A percentile compares a stretch with the other conserved stretches of the same genome.
Evolutionary conservation across 805 yeast species (phyloP).

Genomic region (Hanseniaspora clermontiae): DNA sequence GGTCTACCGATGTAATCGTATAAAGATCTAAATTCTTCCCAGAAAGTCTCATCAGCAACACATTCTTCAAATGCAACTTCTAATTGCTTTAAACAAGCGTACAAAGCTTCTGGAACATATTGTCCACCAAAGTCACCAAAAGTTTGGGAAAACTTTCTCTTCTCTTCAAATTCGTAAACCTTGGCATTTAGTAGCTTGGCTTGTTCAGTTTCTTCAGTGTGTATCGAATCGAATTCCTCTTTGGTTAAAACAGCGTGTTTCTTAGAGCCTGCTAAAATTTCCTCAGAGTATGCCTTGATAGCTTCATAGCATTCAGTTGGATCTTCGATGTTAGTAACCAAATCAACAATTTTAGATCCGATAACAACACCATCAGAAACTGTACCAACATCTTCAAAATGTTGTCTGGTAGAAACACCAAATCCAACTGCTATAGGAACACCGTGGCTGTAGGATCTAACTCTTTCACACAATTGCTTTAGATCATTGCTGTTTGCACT

Average conservation of each 20-base stretch:
- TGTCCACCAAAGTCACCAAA: constrained; percentile 98
- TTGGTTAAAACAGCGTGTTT: constrained; percentile 26
- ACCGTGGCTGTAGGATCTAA: constrained; percentile 60
- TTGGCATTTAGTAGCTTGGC: constrained; percentile 14
- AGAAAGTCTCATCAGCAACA: constrained; percentile 76
- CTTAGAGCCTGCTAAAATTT: constrained; percentile 48
- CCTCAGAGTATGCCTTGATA: constrained; percentile 55
- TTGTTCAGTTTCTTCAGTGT: constrained; percentile 20
- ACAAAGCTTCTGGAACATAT: constrained; percentile 92
- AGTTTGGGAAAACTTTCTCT: constrained; percentile 56
- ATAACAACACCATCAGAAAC: constrained; percentile 92
- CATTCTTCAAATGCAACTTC: constrained; percentile 82
- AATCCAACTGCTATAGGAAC: constrained; percentile 91
- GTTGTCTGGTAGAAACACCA: constrained; percentile 91
- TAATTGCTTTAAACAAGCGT: constrained; percentile 78
- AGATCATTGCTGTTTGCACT: constrained; percentile 46
- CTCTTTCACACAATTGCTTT: constrained; percentile 56
- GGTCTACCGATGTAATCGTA: constrained; percentile 96
- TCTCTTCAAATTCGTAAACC: constrained; percentile 36
- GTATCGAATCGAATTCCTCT: constrained; percentile 30
- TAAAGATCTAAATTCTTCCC: constrained; percentile 79
- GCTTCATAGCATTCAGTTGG: constrained; percentile 46
- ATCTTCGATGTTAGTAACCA: constrained; percentile 47
- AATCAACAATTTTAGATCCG: constrained; percentile 71
- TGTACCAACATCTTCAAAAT: constrained; percentile 64